phyloP scores from a whole-genome alignment of 1,139 yeast species.

The Debaryomycetaceae sp. region DNA sequence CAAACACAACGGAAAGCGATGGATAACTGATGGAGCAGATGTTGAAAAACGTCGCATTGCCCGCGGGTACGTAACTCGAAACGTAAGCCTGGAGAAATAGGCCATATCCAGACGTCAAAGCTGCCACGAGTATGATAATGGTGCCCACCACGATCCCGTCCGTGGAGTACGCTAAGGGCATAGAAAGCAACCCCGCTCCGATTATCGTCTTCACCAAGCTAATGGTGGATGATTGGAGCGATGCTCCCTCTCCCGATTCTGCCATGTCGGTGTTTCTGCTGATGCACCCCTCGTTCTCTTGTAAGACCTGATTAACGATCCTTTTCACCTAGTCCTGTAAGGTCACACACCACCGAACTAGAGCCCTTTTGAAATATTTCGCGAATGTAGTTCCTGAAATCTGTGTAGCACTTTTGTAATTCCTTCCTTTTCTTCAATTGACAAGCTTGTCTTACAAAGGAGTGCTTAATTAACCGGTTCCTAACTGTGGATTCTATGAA shows the following conservation, averaged over 20 bases:
- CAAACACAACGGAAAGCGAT: constrained; percentile 74
- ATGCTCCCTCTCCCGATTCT: constrained; percentile 19
- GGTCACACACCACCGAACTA: no score
- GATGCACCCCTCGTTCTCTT: no score
- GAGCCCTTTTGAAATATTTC: no score
- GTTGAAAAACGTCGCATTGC: constrained; percentile 83
- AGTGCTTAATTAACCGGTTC: no score
- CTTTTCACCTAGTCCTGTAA: no score
- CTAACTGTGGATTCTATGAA: no score
- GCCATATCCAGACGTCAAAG: constrained; percentile 75
- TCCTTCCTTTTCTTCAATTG: no score
- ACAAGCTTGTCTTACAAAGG: no score
- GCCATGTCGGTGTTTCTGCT: constrained; percentile 6
- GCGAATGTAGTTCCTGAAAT: no score
- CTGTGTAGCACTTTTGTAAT: no score
- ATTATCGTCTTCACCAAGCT: constrained; percentile 69
- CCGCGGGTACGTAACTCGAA: constrained; percentile 63
- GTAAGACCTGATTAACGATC: no score
- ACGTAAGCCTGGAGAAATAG: constrained; percentile 74
- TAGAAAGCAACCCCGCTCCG: constrained; percentile 92
- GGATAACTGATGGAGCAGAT: constrained; percentile 86
- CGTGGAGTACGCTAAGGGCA: constrained; percentile 86
- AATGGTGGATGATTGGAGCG: constrained; percentile 49
- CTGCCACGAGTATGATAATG: constrained; percentile 65
- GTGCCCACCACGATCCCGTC: constrained; percentile 77